A percentile compares a stretch with the other conserved stretches of the same genome.
These are phyloP conservation scores for Capsicum rhomboideum DNA, from an alignment of 257 asterid genomes.

Conservation along the genomic window DNA sequence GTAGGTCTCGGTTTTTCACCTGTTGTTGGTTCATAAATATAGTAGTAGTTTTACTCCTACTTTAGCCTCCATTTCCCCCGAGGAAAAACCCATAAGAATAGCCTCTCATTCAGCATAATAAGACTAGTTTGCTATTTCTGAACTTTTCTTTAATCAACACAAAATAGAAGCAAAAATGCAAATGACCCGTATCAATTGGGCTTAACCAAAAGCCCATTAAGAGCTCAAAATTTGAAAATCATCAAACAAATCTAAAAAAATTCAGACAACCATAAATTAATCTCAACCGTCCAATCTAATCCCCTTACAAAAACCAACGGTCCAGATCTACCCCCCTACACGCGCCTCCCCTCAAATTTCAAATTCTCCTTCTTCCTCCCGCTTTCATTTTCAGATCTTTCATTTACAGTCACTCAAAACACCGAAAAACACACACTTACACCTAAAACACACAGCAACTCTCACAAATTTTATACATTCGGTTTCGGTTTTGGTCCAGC, in stretches of 20 bases:
- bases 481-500: neutral
- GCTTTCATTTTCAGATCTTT: slow-evolving; percentile 29
- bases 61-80: no score
- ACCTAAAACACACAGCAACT: neutral
- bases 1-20: no score
- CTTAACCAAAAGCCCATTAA: neutral
- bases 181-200: neutral
- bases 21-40: no score
- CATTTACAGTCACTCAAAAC: neutral
- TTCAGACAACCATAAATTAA: neutral
- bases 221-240: neutral
- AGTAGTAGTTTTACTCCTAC: no score
- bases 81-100: no score
- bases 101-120: no score
- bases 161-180: no score
- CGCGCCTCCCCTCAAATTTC: slow-evolving; percentile 35
- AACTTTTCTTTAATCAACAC: no score
- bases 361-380: slow-evolving; percentile 25
- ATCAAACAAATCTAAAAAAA: neutral
- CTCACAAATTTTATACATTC: neutral
- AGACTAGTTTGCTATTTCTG: no score
- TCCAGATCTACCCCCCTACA: slow-evolving; percentile 6
- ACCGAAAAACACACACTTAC: neutral
- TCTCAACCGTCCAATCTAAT: neutral
- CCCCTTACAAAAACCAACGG: slow-evolving; percentile 8